Percentiles rank a stretch among this genome's conserved stretches.
These are phyloP conservation scores for Taphrina communis DNA, from an alignment of 1,139 yeast species.

Conservation along the genomic window DNA sequence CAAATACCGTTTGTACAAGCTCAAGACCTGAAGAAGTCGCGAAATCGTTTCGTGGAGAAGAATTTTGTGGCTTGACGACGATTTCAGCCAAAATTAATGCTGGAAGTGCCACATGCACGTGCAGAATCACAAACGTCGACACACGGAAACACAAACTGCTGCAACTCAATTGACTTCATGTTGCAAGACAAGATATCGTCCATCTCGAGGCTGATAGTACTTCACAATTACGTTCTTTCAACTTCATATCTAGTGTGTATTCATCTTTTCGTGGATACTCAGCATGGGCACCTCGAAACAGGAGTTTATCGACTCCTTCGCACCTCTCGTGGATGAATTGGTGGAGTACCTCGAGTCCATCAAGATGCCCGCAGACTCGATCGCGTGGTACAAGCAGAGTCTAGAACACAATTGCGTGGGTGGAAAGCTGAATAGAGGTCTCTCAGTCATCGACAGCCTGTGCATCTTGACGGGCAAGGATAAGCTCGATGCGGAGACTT, in stretches of 20 bases:
- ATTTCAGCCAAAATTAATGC: slow-evolving; percentile 1
- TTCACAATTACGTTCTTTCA: too few species aligned
- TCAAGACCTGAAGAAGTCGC: not conserved
- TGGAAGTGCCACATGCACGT: not conserved
- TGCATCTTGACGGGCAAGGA: slow-evolving; percentile 72
- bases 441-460: slow-evolving; percentile 93
- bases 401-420: slow-evolving; percentile 91
- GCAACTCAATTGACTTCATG: too few species aligned
- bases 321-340: slow-evolving; percentile 77
- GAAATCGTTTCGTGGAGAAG: not conserved
- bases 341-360: slow-evolving; percentile 66
- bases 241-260: too few species aligned
- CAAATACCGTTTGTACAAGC: too few species aligned
- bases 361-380: slow-evolving; percentile 85
- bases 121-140: not conserved
- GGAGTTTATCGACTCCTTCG: slow-evolving; percentile 76
- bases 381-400: slow-evolving; percentile 76
- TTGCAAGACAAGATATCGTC: too few species aligned
- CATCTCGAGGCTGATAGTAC: too few species aligned
- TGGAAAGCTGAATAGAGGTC: slow-evolving; percentile 95
- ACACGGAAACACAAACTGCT: too few species aligned
- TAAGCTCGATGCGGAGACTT: slow-evolving; percentile 71
- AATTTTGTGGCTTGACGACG: not conserved
- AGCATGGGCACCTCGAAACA: slow-evolving; percentile 45
- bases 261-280: not conserved